Percentiles rank a stretch among this genome's conserved stretches.
phyloP scores from a whole-genome alignment of 768 basidiomycete species.

The Termitomyces sp. region DNA sequence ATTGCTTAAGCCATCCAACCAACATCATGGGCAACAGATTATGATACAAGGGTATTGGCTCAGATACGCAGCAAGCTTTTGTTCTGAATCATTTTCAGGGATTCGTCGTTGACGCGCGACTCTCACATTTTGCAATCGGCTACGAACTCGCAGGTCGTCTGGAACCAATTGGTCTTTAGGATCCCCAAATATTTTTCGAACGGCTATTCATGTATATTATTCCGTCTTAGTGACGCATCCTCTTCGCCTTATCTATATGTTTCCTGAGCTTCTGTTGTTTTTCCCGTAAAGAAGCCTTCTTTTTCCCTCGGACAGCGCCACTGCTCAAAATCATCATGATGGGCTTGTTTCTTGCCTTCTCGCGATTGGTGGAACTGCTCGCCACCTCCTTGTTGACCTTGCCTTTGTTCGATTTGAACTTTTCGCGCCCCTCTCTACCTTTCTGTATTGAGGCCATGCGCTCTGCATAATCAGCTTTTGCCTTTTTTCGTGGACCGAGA shows the following conservation, averaged over 20 bases:
- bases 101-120: conserved; percentile 68
- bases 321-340: conserved; percentile 90
- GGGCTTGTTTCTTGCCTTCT: conserved; percentile 92
- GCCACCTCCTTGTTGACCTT: conserved; percentile 80
- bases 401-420: conserved; percentile 86
- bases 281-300: conserved; percentile 74
- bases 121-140: conserved; percentile 72
- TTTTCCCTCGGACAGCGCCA: conserved; percentile 72
- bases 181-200: background rate
- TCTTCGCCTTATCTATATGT: conserved; percentile 72
- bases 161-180: background rate
- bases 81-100: conserved; percentile 29
- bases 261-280: conserved; percentile 76
- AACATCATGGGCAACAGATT: conserved; percentile 32
- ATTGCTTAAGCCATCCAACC: background rate
- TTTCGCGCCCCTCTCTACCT: conserved; percentile 92
- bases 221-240: conserved; percentile 23
- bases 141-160: conserved; percentile 48
- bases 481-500: conserved; percentile 88
- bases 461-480: conserved; percentile 90
- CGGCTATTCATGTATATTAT: background rate
- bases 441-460: conserved; percentile 88
- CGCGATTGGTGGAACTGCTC: conserved; percentile 86
- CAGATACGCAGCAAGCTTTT: background rate
- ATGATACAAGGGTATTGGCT: conserved; percentile 45